A percentile compares a stretch with the other conserved stretches of the same genome.
These are phyloP conservation scores for Coemansia sp. DNA, from an alignment of 192 early-diverging fungal species.

Conservation along the genomic window DNA sequence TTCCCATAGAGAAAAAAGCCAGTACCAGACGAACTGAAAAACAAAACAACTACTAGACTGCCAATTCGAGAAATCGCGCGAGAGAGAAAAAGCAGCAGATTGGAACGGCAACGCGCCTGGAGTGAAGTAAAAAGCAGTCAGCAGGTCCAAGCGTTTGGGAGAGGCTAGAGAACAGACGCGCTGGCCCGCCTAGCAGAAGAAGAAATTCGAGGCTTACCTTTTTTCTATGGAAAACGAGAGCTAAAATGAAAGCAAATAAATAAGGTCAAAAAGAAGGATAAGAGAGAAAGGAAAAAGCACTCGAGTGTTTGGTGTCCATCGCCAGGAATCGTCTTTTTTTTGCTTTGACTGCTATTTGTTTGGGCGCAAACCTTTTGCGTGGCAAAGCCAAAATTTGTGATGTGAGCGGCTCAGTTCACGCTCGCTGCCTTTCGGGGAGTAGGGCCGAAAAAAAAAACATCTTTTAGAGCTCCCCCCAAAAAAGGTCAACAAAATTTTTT, in stretches of 20 bases:
- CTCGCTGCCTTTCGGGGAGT: background rate
- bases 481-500: conserved; percentile 15
- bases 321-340: background rate
- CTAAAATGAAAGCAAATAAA: conserved; percentile 17
- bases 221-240: conserved; percentile 22
- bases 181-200: background rate
- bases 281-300: conserved; percentile 6
- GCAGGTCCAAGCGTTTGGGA: background rate
- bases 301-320: background rate
- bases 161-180: conserved; percentile 1
- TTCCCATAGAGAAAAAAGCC: background rate
- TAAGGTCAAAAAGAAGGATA: conserved; percentile 17
- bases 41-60: background rate
- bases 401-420: background rate
- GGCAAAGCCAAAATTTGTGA: background rate
- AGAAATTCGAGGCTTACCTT: conserved; percentile 15
- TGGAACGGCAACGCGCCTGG: background rate
- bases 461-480: background rate
- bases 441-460: background rate
- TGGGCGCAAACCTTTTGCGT: background rate
- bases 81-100: conserved; percentile 11
- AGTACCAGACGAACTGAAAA: background rate
- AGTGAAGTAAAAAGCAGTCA: conserved; percentile 1
- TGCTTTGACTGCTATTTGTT: background rate
- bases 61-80: background rate